Evolutionary conservation across 768 basidiomycete species (phyloP), one percentile per base, ranked within the genome.

Genomic region (Tricholoma saponaceum): DNA sequence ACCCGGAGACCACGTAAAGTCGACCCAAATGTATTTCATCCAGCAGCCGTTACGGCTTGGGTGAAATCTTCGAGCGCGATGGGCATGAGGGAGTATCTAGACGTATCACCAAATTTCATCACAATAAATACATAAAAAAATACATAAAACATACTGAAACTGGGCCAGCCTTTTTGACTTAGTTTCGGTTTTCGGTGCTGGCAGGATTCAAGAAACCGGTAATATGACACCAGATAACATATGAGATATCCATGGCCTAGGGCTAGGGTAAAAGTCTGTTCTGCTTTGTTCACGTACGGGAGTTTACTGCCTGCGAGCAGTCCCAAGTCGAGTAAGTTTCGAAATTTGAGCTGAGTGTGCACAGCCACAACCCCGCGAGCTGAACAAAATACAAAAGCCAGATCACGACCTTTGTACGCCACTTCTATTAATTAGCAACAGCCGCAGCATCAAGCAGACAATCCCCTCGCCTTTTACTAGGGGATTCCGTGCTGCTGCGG

Each of bases 401-500:
- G 33, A n/a, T 52, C 26, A 37, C 8, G 10, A 30, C 8, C 12
- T 18, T 9, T 3, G 5, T 33, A 23, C 43, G 2, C 41, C 35
- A 22, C 22, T n/a, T 43, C 10, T 22, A 3, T 6, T 3, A 14
- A 1, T 5, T 18, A 53, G 67, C 65, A 64, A 63, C 66, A 65
- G 64, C 62, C 59, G 63, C 56, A 66, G 60, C 65, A 56, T 64
- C 67, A 69, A 69, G 23, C 54, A 60, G 58, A 69, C 65, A 67
- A 67, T 68, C 67, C 65, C 67, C 68, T 69, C 68, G 68, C 68
- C 68, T 69, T 69, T 69, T 69, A 69, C 68, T 69, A 69, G 68
- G 67, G 68, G 67, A 69, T 67, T 67, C 68, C 67, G 68, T 69
- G 68, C 53, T 59, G 64, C 59, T 68, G 50, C 66, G 60, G 60